Evolutionary conservation across 1,284 basidiomycete genomes (phyloP).

Genomic region (Trichosporon sp.): DNA sequence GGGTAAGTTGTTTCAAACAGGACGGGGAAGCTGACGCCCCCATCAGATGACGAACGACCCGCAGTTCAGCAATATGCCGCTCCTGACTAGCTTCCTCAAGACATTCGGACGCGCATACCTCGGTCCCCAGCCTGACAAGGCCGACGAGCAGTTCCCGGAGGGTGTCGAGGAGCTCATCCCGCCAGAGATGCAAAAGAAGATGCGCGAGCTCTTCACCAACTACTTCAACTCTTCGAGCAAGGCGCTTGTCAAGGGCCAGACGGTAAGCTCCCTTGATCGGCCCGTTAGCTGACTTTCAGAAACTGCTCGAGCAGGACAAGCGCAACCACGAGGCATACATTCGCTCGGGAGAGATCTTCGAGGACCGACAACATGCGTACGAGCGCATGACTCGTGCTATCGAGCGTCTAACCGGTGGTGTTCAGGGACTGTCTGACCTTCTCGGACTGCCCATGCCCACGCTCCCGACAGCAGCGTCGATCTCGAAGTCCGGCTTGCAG

Average conservation of each 20-base stretch:
- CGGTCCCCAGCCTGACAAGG: slow-evolving; percentile 62
- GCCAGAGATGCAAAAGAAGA: slow-evolving; percentile 78
- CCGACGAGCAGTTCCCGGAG: slow-evolving; percentile 53
- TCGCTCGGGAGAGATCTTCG: slow-evolving; percentile 96
- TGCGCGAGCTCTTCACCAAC: slow-evolving; percentile 87
- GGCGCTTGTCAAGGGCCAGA: slow-evolving; percentile 87
- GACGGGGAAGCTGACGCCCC: background rate
- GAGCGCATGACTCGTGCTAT: slow-evolving; percentile 97
- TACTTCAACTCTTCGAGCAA: slow-evolving; percentile 92
- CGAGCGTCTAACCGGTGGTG: slow-evolving; percentile 82
- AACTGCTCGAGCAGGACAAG: slow-evolving; percentile 92
- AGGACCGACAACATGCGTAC: slow-evolving; percentile 96
- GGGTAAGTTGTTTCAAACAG: slow-evolving; percentile 63
- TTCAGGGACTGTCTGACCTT: slow-evolving; percentile 86
- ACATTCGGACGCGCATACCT: slow-evolving; percentile 78
- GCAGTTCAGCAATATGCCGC: slow-evolving; percentile 77
- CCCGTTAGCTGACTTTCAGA: slow-evolving; percentile 59
- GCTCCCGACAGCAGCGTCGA: slow-evolving; percentile 70
- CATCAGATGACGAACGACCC: slow-evolving; percentile 80
- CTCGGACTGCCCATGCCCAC: slow-evolving; percentile 77
- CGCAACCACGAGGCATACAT: slow-evolving; percentile 98
- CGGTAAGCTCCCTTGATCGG: slow-evolving; percentile 62
- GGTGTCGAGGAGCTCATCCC: slow-evolving; percentile 73
- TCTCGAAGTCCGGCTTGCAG: slow-evolving; percentile 55
- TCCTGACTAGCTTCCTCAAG: slow-evolving; percentile 82